A percentile compares a stretch with the other conserved stretches of the same genome.
Conservation (phyloP, 805 yeast species). For the Lipomyces kockii region DNA sequence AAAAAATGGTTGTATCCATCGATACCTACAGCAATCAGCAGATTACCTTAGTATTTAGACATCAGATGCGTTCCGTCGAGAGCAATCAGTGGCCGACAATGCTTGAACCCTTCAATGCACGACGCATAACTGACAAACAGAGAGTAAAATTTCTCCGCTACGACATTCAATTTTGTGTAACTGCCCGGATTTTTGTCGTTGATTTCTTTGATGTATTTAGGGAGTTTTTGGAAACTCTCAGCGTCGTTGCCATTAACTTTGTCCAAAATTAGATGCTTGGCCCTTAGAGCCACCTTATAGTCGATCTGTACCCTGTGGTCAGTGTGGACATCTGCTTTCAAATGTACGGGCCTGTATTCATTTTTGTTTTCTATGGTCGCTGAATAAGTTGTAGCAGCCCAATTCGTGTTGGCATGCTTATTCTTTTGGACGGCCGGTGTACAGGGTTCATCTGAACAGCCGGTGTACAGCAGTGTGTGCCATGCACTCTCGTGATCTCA, state of each 20-base stretch:
- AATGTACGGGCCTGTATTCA: background rate
- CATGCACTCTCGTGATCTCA: slow-evolving; percentile 5
- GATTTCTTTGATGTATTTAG: background rate
- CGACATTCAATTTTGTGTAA: background rate
- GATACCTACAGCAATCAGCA: slow-evolving; percentile 22
- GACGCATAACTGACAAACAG: slow-evolving; percentile 1
- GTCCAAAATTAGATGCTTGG: slow-evolving; percentile 4
- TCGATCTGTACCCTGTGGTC: slow-evolving; percentile 5
- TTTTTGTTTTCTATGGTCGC: background rate
- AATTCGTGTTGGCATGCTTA: background rate
- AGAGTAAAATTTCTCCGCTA: slow-evolving; percentile 1
- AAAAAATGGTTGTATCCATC: slow-evolving; percentile 23
- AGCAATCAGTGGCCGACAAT: slow-evolving; percentile 22
- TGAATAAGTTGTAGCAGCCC: background rate
- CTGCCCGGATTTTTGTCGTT: slow-evolving; percentile 3
- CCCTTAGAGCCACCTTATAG: background rate
- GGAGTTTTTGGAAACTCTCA: slow-evolving; percentile 5
- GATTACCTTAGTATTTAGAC: slow-evolving; percentile 1
- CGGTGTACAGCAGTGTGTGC: slow-evolving; percentile 5
- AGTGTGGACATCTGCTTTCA: slow-evolving; percentile 2
- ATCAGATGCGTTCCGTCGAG: slow-evolving; percentile 14
- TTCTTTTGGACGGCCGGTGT: background rate
- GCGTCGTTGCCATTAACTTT: background rate
- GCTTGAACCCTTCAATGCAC: slow-evolving; percentile 13
- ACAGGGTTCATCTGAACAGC: background rate